Evolutionary conservation across 768 basidiomycete genomes (phyloP), one percentile per base, ranked within the genome.

Genomic region (Pholiota conissans): DNA sequence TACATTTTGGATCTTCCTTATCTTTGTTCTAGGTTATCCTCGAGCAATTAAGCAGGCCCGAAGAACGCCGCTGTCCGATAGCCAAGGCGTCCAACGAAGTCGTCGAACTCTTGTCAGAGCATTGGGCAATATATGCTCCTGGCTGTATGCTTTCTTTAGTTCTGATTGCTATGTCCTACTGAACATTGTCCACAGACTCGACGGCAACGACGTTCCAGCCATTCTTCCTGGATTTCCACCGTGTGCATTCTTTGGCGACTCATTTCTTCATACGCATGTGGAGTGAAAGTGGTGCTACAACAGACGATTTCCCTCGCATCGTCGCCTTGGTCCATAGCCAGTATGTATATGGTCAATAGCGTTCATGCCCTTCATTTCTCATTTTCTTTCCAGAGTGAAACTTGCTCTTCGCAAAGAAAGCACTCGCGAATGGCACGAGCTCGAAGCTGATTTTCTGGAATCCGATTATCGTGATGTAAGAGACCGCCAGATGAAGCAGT

Each of bases 201-300:
- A 89, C 90, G 2, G 85, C 90, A 3, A 89, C 89, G 2, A 82
- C 85, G 2, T 93, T 91, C 69, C 87, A 91, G 60, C 93, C 93
- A 0, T 93, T 93, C 74, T 90, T 95, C 73, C 79, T 95, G 61
- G 90, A 91, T 63, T 91, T 95, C 66, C 80, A 83, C 67, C 86
- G 81, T 61, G 87, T 93, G 4, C 94, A 97, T 70, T 76, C 81
- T 9, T 74, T 94, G n/a, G 89, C 90, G 5, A 85, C 87, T 3
- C 83, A 84, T 46, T 95, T 95, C 76, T 95, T 95, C 73, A 74
- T 93, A n/a, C 83, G 91, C 30, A 93, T 96, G 85, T 96, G 92
- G 93, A 83, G 80, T 63, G 94, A 96, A 69, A 91, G 90, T 65
- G 87, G 88, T 11, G 90, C 94, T 1, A 85, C 88, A 3, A 66